Conservation (phyloP, 371 early-diverging fungal species). For the Fennellomyces sp. region DNA sequence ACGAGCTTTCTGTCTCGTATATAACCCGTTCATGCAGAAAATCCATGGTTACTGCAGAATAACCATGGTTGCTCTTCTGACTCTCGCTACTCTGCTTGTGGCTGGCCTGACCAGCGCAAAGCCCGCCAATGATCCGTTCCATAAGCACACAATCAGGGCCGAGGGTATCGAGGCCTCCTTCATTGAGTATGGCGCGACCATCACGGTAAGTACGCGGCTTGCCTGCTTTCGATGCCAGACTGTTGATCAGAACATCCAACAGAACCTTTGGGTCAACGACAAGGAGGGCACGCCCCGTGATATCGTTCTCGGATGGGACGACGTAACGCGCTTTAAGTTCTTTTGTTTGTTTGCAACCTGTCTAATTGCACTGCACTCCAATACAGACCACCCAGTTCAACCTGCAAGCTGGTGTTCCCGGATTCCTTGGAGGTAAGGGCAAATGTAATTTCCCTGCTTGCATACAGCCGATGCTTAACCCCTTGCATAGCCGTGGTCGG, state of each 20-base stretch:
- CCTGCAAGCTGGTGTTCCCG: slow-evolving; percentile 16
- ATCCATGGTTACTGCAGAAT: no score
- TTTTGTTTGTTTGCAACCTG: background rate
- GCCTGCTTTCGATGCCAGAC: background rate
- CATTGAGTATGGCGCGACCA: slow-evolving; percentile 24
- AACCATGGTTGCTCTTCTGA: background rate
- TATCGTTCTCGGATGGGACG: slow-evolving; percentile 26
- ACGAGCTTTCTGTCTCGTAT: no score
- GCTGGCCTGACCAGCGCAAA: background rate
- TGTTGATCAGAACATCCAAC: background rate
- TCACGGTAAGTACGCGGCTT: slow-evolving; percentile 13
- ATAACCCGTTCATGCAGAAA: no score
- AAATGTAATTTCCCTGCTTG: no score
- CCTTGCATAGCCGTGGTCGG: slow-evolving; percentile 16
- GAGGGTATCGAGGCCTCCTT: slow-evolving; percentile 25
- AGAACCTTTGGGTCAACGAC: slow-evolving; percentile 26
- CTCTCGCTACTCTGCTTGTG: background rate
- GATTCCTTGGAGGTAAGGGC: slow-evolving; percentile 8
- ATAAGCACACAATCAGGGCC: slow-evolving; percentile 26
- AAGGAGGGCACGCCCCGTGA: slow-evolving; percentile 17
- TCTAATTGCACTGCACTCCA: background rate
- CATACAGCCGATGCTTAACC: background rate
- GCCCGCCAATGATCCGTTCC: background rate
- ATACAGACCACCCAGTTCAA: slow-evolving; percentile 17
- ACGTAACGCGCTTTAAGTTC: slow-evolving; percentile 3